Conservation (phyloP, 2,329 filamentous ascomycete species). For the Diplocarpon mali region DNA sequence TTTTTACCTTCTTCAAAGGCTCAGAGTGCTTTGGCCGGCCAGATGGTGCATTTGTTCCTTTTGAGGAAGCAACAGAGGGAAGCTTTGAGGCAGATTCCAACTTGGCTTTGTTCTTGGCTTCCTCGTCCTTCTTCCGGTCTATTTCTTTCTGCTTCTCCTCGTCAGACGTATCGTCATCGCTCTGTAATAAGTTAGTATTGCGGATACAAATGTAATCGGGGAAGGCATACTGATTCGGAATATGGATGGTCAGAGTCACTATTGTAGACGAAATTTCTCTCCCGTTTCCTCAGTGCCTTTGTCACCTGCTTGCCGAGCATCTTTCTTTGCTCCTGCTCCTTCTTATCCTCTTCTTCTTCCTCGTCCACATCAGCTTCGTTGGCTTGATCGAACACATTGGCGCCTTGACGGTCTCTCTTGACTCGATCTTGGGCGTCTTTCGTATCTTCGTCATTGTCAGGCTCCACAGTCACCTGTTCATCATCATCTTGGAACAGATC, state of each 20-base stretch:
- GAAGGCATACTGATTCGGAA: slow-evolving; percentile 37
- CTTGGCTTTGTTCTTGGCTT: slow-evolving; percentile 43
- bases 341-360: slow-evolving; percentile 57
- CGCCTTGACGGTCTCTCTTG: slow-evolving; percentile 72
- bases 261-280: slow-evolving; percentile 79
- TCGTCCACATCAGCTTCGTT: slow-evolving; percentile 64
- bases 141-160: slow-evolving; percentile 52
- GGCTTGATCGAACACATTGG: slow-evolving; percentile 67
- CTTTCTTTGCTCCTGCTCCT: slow-evolving; percentile 58
- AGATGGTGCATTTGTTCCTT: slow-evolving; percentile 59
- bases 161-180: slow-evolving; percentile 39
- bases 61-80: slow-evolving; percentile 45
- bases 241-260: slow-evolving; percentile 54
- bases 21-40: slow-evolving; percentile 43
- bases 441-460: slow-evolving; percentile 69
- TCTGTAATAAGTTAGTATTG: slow-evolving; percentile 29
- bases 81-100: slow-evolving; percentile 30
- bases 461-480: slow-evolving; percentile 63
- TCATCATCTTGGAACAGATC: slow-evolving; percentile 82
- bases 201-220: slow-evolving; percentile 4
- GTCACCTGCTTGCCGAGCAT: slow-evolving; percentile 65
- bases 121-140: slow-evolving; percentile 48
- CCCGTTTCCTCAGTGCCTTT: slow-evolving; percentile 73
- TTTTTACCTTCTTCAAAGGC: slow-evolving; percentile 37
- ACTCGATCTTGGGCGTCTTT: slow-evolving; percentile 63